Base-by-base conservation (phyloP, 345 rosid species). In the Reutealis trisperma region DNA sequence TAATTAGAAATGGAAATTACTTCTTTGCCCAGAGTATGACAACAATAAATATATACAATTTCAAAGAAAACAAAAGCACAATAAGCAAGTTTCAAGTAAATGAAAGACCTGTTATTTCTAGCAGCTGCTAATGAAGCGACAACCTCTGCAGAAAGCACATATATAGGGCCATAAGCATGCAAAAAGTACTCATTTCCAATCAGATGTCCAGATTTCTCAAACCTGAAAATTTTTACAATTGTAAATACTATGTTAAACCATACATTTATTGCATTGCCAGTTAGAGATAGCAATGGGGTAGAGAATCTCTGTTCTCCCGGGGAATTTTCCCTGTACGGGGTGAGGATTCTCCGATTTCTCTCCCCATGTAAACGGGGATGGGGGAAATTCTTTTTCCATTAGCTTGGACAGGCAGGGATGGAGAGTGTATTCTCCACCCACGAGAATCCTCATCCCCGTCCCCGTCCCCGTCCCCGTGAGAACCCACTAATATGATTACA, bases 161-260 rank as follows among this genome's bases (percentile, higher is more conserved):
- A 89, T 2, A 91, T 89, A 37, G 94, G 94, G 62, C 98, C 96
- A 80, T 91, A 91, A 60, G 89, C 94, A 84, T 93, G 97, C 86
- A 87, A 73, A 79, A 90, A 91, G 75, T 91, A 91, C 68, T 90
- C 98, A 78, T 82, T 91, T 51, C 98, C 98, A 66, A 93, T 83
- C 83, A 93, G 82, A 78, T 84, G 79, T n/a, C 92, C 97, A 8
- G 91, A 87, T 79, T 88, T 90, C 84, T 93, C 98, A 68, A 73
- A 90, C 98, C 98, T 92, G 86, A 64, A 34, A 62, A 75, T 60
- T 11, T 64, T 68, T 12, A 52, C 37, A 80, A 25, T 25, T 41
- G 68, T 60, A 79, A 71, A 75, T 74, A 12, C 67, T 54, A 75
- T 4, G 9, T 32, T 24, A 73, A 63, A 22, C 24, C 30, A 51